Evolutionary conservation across 192 early-diverging fungal species (phyloP).

Genomic region (Podila horticola): DNA sequence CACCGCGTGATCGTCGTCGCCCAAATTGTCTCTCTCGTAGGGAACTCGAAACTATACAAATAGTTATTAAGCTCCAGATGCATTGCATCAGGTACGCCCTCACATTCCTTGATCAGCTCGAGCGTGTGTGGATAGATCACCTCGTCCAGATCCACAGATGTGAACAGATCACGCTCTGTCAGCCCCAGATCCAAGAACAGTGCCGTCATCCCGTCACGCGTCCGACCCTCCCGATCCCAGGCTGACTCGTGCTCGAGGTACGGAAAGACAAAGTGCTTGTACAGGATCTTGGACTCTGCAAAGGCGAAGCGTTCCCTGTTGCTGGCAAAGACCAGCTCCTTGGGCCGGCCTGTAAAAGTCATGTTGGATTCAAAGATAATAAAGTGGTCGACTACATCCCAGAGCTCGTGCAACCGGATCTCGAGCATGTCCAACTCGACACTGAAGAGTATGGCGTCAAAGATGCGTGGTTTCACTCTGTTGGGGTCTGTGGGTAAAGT

Average conservation of each 20-base stretch:
- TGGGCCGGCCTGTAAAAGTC: conserved; percentile 56
- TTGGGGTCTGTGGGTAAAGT: too few species aligned
- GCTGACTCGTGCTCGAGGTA: conserved; percentile 49
- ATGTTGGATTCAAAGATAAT: conserved; percentile 61
- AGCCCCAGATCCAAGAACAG: conserved; percentile 27
- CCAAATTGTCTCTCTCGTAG: conserved; percentile 55
- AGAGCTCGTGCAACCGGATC: conserved; percentile 49
- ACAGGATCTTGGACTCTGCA: conserved; percentile 59
- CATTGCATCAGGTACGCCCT: conserved; percentile 52
- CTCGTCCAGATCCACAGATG: conserved; percentile 71
- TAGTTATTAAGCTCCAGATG: conserved; percentile 65
- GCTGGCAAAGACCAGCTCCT: conserved; percentile 54
- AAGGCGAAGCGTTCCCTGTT: conserved; percentile 61
- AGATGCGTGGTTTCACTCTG: too few species aligned
- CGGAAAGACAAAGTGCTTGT: conserved; percentile 39
- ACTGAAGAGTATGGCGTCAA: conserved; percentile 10
- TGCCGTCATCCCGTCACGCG: conserved; percentile 54
- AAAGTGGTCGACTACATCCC: conserved; percentile 62
- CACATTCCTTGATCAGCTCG: conserved; percentile 54
- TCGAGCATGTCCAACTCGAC: conserved; percentile 69
- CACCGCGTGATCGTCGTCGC: conserved; percentile 52
- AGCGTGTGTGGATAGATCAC: conserved; percentile 56
- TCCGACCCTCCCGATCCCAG: conserved; percentile 58
- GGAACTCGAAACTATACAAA: conserved; percentile 70
- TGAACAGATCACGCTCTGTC: conserved; percentile 50